Base-by-base conservation (phyloP, 257 asterid species). In the Ophiorrhiza pumila region DNA sequence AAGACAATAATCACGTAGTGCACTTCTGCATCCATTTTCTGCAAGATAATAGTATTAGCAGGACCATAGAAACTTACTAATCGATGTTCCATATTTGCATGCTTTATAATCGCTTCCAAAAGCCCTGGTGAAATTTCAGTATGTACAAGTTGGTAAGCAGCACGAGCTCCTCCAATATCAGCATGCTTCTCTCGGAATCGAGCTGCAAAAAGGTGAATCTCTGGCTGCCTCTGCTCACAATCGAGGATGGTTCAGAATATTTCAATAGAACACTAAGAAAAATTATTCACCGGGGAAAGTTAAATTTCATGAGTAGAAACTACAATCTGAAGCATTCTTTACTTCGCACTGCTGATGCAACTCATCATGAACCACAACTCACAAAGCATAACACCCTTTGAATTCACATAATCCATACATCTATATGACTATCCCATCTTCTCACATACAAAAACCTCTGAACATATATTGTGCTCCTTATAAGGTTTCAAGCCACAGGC, bases 61-160 rank as follows among this genome's bases (percentile, higher is more conserved):
- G 35, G 35, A 22, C 22, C 17, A 25, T 31, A 59, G 68, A 69
- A 78, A 42, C 90, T 87, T 87, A 95, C 98, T 65, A 82, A 90
- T 77, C 99, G 87, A 69, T 79, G 79, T 72, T 95, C 98, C 99
- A 95, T 95, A 88, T 95, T 95, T 31, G 98, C 95, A 79, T 95
- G 99, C 88, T 89, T 95, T 52, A 90, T 84, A 52, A 89, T 89
- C 3, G 99, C 99, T 86, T 90, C 99, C 47, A 92, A 80, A 77
- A 92, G 99, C 60, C 99, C 99, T 29, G 97, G 99, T 55, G 99
- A 86, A 79, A 92, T 90, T 81, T 90, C 98, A 71, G 92, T 74
- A 73, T 95, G 99, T 76, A 95, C 96, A 71, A 86, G 93, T 79
- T 90, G 97, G 85, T 90, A 95, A 58, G 99, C 87, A 80, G 97